Conservation (phyloP, 768 basidiomycete genomes). For the Plicaturopsis crispa region DNA sequence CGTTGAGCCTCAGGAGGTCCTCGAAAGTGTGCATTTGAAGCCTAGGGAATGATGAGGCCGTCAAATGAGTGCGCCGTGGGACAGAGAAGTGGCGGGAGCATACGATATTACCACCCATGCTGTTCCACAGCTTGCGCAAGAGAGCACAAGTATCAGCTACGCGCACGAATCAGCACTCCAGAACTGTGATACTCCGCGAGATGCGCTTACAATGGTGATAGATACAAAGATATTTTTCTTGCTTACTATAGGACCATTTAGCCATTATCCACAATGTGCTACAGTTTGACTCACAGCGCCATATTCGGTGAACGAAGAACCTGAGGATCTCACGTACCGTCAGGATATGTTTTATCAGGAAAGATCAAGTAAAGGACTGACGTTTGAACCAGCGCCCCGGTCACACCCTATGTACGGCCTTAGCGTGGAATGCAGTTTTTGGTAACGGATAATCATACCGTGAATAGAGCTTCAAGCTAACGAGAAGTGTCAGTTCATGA, state of each 20-base stretch:
- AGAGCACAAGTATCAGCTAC: background rate
- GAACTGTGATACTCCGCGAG: too few species aligned
- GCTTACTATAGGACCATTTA: too few species aligned
- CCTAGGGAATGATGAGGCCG: slow-evolving; percentile 1
- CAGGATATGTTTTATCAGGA: background rate
- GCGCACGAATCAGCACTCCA: too few species aligned
- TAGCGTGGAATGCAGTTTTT: too few species aligned
- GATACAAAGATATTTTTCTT: too few species aligned
- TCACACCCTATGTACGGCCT: background rate
- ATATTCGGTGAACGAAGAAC: too few species aligned
- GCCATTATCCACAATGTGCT: too few species aligned
- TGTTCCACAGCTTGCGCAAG: background rate
- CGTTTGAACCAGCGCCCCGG: slow-evolving; percentile 1
- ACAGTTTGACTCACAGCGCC: too few species aligned
- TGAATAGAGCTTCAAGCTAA: too few species aligned
- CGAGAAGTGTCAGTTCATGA: too few species aligned
- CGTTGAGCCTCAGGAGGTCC: slow-evolving; percentile 4
- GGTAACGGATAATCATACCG: too few species aligned
- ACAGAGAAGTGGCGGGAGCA: background rate
- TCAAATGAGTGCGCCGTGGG: background rate
- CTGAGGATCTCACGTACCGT: slow-evolving; percentile 1
- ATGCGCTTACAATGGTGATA: too few species aligned
- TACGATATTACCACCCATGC: slow-evolving; percentile 8
- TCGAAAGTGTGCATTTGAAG: slow-evolving; percentile 2
- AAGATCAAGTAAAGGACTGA: slow-evolving; percentile 1